Percentiles rank a stretch among this genome's conserved stretches.
phyloP scores from a whole-genome alignment of 192 early-diverging fungal genomes.

The Linnemannia zychae region DNA sequence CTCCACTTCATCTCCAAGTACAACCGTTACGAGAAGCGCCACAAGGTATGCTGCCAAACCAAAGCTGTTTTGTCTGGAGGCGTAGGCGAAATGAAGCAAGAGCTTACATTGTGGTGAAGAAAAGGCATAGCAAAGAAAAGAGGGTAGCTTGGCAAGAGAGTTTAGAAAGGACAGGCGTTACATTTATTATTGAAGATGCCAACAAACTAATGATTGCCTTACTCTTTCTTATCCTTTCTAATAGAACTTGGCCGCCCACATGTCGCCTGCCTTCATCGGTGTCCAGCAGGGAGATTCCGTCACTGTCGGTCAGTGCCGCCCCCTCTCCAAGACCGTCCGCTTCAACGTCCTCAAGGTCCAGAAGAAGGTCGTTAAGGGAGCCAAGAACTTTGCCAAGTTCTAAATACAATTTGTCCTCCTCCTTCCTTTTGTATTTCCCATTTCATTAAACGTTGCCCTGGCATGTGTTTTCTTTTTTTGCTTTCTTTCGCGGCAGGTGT shows the following conservation, averaged over 20 bases:
- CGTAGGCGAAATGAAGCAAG: not conserved
- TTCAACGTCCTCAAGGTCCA: slow-evolving; percentile 99
- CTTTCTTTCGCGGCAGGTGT: too few species aligned
- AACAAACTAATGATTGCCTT: not conserved
- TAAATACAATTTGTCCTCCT: not conserved
- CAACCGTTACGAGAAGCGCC: slow-evolving; percentile 99
- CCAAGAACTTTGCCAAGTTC: slow-evolving; percentile 64
- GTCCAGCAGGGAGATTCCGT: slow-evolving; percentile 89
- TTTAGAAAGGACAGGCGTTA: too few species aligned
- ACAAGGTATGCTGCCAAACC: slow-evolving; percentile 69
- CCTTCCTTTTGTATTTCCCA: not conserved
- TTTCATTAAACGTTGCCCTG: not conserved
- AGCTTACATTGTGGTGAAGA: too few species aligned
- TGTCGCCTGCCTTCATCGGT: slow-evolving; percentile 95
- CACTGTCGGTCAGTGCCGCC: slow-evolving; percentile 99
- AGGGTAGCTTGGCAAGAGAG: too few species aligned
- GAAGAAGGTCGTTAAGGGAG: slow-evolving; percentile 72
- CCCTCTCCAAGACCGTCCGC: slow-evolving; percentile 99
- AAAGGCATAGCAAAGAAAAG: too few species aligned
- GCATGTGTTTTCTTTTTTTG: not conserved
- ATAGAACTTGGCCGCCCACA: slow-evolving; percentile 95
- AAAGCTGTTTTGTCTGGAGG: not conserved
- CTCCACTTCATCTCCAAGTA: slow-evolving; percentile 99
- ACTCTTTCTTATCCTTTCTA: not conserved
- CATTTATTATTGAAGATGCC: too few species aligned